Evolutionary conservation across 306 rosid genomes (phyloP).

Genomic region (Cucurbita moschata): DNA sequence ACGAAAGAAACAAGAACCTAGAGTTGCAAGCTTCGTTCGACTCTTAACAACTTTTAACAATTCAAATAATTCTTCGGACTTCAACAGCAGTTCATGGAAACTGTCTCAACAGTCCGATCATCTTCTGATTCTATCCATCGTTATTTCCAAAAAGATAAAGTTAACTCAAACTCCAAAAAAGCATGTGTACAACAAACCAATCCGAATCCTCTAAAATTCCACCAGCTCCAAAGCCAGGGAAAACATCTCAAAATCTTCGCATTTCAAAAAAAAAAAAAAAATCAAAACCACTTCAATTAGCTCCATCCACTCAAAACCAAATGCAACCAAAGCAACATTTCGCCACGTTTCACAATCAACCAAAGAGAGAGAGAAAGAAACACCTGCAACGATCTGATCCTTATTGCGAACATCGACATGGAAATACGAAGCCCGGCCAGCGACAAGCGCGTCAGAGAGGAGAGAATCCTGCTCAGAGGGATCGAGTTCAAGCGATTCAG

Average conservation of each 20-base stretch:
- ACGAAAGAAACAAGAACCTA: not conserved
- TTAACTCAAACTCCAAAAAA: not conserved
- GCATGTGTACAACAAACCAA: not conserved
- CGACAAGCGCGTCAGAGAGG: slow-evolving; percentile 39
- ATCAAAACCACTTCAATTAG: not conserved
- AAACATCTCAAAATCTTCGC: not conserved
- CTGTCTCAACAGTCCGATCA: not conserved
- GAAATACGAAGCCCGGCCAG: slow-evolving; percentile 58
- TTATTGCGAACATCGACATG: slow-evolving; percentile 44
- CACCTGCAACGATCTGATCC: slow-evolving; percentile 37
- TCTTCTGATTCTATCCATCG: not conserved
- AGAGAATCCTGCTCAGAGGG: slow-evolving; percentile 31
- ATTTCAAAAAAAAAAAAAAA: not conserved
- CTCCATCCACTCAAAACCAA: not conserved
- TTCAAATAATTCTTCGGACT: not conserved
- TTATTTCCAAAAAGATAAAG: not conserved
- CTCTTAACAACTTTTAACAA: not conserved
- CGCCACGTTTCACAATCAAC: not conserved
- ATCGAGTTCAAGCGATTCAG: slow-evolving; percentile 35
- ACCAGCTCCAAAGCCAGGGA: not conserved
- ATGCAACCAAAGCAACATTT: not conserved
- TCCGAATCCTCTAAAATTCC: not conserved
- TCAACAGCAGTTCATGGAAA: not conserved
- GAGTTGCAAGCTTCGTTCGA: not conserved
- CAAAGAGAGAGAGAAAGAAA: not conserved